phyloP scores from a whole-genome alignment of 2,329 filamentous ascomycete species.

The Talaromyces rugulosus region DNA sequence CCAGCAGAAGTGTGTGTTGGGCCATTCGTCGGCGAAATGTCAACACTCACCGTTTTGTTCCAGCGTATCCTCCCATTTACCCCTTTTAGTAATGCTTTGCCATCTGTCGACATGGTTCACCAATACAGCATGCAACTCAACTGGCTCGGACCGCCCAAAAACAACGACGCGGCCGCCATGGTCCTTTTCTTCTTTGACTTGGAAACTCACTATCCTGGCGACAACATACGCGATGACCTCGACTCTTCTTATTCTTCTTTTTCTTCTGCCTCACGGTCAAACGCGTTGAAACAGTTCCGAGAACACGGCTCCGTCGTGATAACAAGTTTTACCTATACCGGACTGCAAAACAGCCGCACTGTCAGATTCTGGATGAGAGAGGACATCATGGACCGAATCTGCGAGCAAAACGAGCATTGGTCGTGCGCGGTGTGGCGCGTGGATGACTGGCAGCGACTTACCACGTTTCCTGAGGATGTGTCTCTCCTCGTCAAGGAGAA shows the following conservation, averaged over 20 bases:
- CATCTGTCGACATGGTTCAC: neutral
- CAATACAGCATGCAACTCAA: slow-evolving; percentile 6
- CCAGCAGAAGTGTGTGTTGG: neutral
- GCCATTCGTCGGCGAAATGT: slow-evolving; percentile 6
- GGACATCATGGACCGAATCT: slow-evolving; percentile 6
- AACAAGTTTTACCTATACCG: slow-evolving; percentile 1
- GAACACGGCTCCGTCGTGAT: slow-evolving; percentile 9
- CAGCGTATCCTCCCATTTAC: slow-evolving; percentile 12
- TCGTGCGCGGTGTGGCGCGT: neutral
- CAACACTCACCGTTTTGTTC: slow-evolving; percentile 10
- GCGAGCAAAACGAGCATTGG: neutral
- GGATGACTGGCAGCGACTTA: neutral
- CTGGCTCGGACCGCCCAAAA: neutral
- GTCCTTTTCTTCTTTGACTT: slow-evolving; percentile 4
- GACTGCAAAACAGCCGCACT: neutral
- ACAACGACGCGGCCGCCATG: neutral
- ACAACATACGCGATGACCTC: neutral
- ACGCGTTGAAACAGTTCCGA: neutral
- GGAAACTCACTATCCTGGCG: neutral
- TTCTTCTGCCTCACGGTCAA: neutral
- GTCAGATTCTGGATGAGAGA: slow-evolving; percentile 12
- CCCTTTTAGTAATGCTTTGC: neutral
- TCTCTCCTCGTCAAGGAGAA: neutral
- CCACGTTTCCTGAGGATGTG: neutral
- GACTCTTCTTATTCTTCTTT: neutral